These are phyloP conservation scores for Ceratobasidium theobromae DNA, from an alignment of 1,284 basidiomycete genomes.

Conservation along the genomic window DNA sequence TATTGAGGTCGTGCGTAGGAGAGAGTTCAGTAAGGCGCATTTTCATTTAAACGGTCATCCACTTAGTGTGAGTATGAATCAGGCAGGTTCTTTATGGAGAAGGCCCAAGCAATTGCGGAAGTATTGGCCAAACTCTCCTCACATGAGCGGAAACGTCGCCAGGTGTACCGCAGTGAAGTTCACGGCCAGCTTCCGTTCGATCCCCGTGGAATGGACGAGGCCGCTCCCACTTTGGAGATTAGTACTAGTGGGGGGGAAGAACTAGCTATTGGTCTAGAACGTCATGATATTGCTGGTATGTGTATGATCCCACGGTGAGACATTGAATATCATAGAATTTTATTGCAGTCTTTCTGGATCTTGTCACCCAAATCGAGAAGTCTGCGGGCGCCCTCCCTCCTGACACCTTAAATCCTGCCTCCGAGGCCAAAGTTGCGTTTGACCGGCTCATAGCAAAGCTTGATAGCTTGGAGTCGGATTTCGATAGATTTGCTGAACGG, in stretches of 20 bases:
- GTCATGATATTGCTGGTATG: conserved; percentile 72
- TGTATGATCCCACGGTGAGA: conserved; percentile 11
- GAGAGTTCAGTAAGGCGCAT: conserved; percentile 71
- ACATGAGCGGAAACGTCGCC: conserved; percentile 72
- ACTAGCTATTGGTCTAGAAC: conserved; percentile 61
- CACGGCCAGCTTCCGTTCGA: conserved; percentile 81
- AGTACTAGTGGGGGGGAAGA: conserved; percentile 61
- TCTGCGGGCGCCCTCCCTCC: conserved; percentile 31
- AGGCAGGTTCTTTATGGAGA: conserved; percentile 77
- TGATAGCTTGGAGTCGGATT: conserved; percentile 71
- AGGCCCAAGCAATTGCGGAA: conserved; percentile 74
- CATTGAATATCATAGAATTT: background rate
- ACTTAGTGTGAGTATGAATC: background rate
- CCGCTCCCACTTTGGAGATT: conserved; percentile 75
- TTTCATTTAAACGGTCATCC: background rate
- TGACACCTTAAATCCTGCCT: conserved; percentile 56
- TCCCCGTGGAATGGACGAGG: conserved; percentile 69
- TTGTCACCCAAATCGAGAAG: conserved; percentile 64
- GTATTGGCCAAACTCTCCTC: conserved; percentile 42
- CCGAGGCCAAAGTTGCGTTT: conserved; percentile 59
- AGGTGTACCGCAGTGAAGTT: conserved; percentile 75
- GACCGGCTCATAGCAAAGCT: conserved; percentile 72
- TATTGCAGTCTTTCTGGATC: conserved; percentile 58
- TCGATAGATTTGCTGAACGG: conserved; percentile 78
- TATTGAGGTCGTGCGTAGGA: conserved; percentile 85